These are phyloP conservation scores for Ophiostoma pallidulum DNA, from an alignment of 2,329 filamentous ascomycete species.

Conservation along the genomic window DNA sequence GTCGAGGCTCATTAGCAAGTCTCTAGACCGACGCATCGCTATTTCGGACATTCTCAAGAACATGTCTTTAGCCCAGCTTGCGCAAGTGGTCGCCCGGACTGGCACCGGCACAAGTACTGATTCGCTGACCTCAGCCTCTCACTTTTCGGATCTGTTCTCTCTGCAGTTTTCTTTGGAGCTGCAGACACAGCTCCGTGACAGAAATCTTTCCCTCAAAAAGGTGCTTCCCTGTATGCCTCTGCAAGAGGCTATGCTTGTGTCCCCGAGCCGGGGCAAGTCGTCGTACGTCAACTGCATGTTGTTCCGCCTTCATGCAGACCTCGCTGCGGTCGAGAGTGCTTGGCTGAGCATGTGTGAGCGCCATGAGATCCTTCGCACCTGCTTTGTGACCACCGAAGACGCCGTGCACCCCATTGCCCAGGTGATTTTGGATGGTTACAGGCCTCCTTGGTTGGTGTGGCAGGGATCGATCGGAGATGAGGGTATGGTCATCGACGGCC, in stretches of 20 bases:
- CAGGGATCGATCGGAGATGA: background rate
- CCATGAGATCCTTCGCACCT: conserved; percentile 70
- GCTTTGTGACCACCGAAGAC: conserved; percentile 58
- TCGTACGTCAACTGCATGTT: conserved; percentile 67
- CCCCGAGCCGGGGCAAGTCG: conserved; percentile 34
- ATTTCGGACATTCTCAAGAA: conserved; percentile 63
- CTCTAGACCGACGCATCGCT: conserved; percentile 40
- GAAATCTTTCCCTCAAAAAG: conserved; percentile 31
- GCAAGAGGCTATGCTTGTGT: conserved; percentile 78
- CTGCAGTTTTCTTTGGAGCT: conserved; percentile 16
- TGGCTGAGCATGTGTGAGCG: conserved; percentile 56
- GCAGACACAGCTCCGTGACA: conserved; percentile 3
- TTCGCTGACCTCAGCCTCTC: too few species aligned
- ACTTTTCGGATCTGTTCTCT: conserved; percentile 21
- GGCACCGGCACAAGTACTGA: too few species aligned
- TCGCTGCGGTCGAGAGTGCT: conserved; percentile 40
- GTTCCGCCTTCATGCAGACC: conserved; percentile 46
- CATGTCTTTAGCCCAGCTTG: conserved; percentile 55
- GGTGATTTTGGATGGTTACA: conserved; percentile 48
- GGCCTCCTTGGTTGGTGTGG: conserved; percentile 28
- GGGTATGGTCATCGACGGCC: conserved; percentile 22
- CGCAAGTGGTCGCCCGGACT: conserved; percentile 23
- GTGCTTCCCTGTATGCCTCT: conserved; percentile 77
- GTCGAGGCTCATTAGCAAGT: conserved; percentile 44
- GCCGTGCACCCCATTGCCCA: conserved; percentile 58